Base-by-base conservation (phyloP, 1,284 basidiomycete species). In the Wolfiporia cocos region DNA sequence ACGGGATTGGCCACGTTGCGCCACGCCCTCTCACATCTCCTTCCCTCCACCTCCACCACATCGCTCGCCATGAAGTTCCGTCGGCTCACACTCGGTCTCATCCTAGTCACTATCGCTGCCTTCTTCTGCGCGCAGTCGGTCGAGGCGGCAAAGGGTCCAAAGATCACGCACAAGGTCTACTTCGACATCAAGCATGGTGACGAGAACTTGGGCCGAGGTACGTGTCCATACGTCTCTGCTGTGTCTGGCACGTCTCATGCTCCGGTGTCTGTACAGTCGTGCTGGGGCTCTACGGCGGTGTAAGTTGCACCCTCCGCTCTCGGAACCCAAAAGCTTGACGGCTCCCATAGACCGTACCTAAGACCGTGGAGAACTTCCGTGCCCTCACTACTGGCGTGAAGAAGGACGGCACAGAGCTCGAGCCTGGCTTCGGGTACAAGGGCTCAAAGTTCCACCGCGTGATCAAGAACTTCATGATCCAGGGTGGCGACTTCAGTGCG, bases 131-230 rank as follows among this genome's bases (percentile, higher is more conserved):
- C 71, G 24, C 77, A 75, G 57, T 74, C 73, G 37, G 85, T 68
- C 15, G 83, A 86, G 54, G 85, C 84, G n/a, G 74, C 73, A 12
- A 88, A 85, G 53, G 80, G 82, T 14, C 92, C 92, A 14, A 81
- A 76, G 68, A 83, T 96, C 58, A 94, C 92, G 38, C 69, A 89
- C 77, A 91, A 86, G 68, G 86, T 96, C 57, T 96, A 82, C 74
- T 96, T 96, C 58, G 92, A 96, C 66, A 84, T 96, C 49, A 81
- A 86, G 56, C 91, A 95, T 65, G 91, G 90, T 22, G 89, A 85
- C 62, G 72, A 86, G 64, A 70, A 81, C 37, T 47, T 96, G 26
- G 93, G 93, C 46, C 79, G 92, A 49, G 72, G 87, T 90, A 55
- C 53, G 83, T 75, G 22, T 48, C 43, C 42, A 9, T 14, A 14